phyloP scores from a whole-genome alignment of 108 stramenopile genomes.

The Cyclotella baltica region DNA sequence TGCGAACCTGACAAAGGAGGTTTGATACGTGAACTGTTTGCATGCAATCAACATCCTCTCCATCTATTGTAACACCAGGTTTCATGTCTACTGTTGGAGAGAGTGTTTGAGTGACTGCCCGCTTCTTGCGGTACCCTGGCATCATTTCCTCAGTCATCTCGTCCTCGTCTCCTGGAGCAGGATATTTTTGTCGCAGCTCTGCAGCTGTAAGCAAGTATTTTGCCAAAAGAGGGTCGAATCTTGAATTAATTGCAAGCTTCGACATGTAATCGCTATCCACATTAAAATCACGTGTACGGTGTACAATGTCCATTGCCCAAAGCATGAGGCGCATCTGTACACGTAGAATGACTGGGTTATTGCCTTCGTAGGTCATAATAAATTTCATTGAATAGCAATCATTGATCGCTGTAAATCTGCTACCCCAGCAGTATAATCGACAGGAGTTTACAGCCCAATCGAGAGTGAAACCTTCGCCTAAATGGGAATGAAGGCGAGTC shows the following conservation, averaged over 20 bases:
- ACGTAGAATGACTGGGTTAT: not conserved
- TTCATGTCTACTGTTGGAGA: too few relatives aligned
- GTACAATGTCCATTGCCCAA: not conserved
- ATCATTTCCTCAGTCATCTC: not conserved
- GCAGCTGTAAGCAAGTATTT: not conserved
- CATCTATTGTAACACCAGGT: too few relatives aligned
- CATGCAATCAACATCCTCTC: too few relatives aligned
- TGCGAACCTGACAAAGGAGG: too few relatives aligned
- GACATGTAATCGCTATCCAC: too few relatives aligned
- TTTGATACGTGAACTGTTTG: too few relatives aligned
- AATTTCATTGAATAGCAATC: too few relatives aligned
- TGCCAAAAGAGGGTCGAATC: not conserved
- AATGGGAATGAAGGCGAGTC: too few relatives aligned
- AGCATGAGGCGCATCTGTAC: not conserved
- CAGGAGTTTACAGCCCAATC: not conserved
- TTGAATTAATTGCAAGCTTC: not conserved
- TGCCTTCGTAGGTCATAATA: not conserved
- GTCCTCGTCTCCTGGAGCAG: too few relatives aligned
- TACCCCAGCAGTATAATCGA: not conserved
- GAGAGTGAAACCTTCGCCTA: not conserved
- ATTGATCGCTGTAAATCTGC: not conserved
- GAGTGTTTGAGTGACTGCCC: too few relatives aligned
- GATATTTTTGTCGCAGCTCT: not conserved
- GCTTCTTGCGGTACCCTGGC: not conserved
- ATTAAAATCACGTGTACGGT: not conserved